Conservation (phyloP, 73 alveolate species). For the Blepharisma stoltei region DNA sequence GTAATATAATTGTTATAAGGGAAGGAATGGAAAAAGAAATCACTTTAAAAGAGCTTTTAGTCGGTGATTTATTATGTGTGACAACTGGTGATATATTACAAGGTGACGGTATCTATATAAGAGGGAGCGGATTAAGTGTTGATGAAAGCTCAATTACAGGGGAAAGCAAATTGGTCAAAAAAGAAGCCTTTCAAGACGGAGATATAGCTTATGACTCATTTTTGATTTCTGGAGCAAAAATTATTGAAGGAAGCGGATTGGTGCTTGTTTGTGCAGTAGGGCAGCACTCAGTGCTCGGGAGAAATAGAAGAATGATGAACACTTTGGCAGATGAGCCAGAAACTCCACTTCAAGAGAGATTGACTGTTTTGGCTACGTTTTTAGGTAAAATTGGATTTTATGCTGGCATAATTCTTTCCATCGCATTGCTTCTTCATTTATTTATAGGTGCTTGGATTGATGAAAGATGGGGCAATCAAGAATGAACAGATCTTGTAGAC, state of each 20-base stretch:
- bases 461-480: conserved; percentile 36
- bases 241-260: conserved; percentile 80
- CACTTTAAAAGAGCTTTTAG: conserved; percentile 74
- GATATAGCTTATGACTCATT: conserved; percentile 64
- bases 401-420: conserved; percentile 75
- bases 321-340: conserved; percentile 48
- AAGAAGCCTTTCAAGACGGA: conserved; percentile 58
- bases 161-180: conserved; percentile 83
- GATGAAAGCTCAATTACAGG: conserved; percentile 94
- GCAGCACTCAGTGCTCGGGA: conserved; percentile 68
- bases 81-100: conserved; percentile 89
- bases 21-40: conserved; percentile 72
- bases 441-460: conserved; percentile 52
- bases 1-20: conserved; percentile 75
- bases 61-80: conserved; percentile 84
- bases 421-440: conserved; percentile 65
- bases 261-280: conserved; percentile 93
- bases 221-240: conserved; percentile 75
- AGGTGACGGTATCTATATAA: conserved; percentile 83
- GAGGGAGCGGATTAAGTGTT: conserved; percentile 46
- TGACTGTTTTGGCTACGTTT: conserved; percentile 86
- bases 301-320: conserved; percentile 57
- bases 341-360: conserved; percentile 88
- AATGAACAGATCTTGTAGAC: conserved; percentile 40
- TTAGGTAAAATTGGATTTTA: conserved; percentile 88